These are phyloP conservation scores for Strobilomyces echinocephalus DNA, from an alignment of 768 basidiomycete species.

Conservation along the genomic window DNA sequence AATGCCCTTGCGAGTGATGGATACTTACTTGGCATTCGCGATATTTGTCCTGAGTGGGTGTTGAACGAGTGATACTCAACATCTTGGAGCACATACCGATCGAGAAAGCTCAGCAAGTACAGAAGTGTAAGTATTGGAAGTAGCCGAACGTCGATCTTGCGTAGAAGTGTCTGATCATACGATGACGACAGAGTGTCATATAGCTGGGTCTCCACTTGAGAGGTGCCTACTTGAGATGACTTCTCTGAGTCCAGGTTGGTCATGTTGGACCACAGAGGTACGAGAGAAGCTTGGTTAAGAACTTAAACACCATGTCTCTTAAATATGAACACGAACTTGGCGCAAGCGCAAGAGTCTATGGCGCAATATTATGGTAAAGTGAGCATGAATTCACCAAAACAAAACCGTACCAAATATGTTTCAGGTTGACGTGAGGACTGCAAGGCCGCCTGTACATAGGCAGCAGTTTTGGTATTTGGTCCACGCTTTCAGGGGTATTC, in stretches of 20 bases:
- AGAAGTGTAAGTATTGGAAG: constrained; percentile 39
- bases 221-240: background rate
- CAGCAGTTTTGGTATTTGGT: background rate
- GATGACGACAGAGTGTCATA: background rate
- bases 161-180: constrained; percentile 25
- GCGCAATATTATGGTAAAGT: constrained; percentile 3
- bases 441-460: background rate
- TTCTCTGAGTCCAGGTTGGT: background rate
- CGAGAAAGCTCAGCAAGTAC: constrained; percentile 40
- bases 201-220: constrained; percentile 1
- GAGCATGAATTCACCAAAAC: background rate
- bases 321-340: background rate
- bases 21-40: constrained; percentile 35
- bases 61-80: background rate
- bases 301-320: background rate
- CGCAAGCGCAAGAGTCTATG: background rate
- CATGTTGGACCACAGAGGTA: constrained; percentile 3
- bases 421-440: background rate
- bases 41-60: constrained; percentile 30
- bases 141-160: constrained; percentile 34
- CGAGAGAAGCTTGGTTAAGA: background rate
- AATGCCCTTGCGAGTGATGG: background rate
- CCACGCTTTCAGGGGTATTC: background rate
- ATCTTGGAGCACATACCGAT: constrained; percentile 24
- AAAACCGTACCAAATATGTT: background rate